Evolutionary conservation across 371 early-diverging fungal species (phyloP), one percentile per base, ranked within the genome.

Genomic region (Lichtheimia hyalospora): DNA sequence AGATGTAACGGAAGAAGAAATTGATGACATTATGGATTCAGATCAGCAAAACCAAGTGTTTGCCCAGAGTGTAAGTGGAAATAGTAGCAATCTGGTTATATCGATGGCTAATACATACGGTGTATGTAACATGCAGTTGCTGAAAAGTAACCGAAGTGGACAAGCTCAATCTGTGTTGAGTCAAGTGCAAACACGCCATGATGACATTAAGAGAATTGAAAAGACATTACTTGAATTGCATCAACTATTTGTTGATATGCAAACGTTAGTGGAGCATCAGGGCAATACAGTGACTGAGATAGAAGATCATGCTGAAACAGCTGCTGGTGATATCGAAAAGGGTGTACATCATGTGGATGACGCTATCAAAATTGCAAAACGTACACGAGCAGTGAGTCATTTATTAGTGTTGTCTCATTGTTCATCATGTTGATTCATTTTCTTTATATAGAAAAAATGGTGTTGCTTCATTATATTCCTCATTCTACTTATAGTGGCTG

Each of bases 121-220:
- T 2, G 8, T n/a, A n/a, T n/a, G n/a, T n/a, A n/a, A 52, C 43
- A 13, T 54, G 1, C n/a, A 88, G 88, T 73, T 89, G 39, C 69
- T 91, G 64, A 80, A 85, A 60, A 71, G 73, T 16, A 86, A 86
- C 16, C 85, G 91, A 51, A 79, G 79, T 20, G 85, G 86, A 3
- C 88, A 91, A 60, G 93, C 94, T 23, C 76, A 77, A 49, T 67
- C 77, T 23, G 92, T 89, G 25, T 70, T 93, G 21, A 71, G 78
- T 20, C 91, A 91, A 68, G 91, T 93, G 27, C 90, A 92, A 69
- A 83, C 82, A 56, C 77, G 90, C 44, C 92, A 93, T 63, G 78
- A 84, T 54, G 94, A 93, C 57, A 89, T 93, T 49, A 79, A 89
- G 59, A 81, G 85, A 64, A 92, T 93, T 61, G 92, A 92, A 65